Percentiles rank a stretch among this genome's conserved stretches.
Conservation (phyloP, 192 early-diverging fungal species). For the Entomortierella parvispora region DNA sequence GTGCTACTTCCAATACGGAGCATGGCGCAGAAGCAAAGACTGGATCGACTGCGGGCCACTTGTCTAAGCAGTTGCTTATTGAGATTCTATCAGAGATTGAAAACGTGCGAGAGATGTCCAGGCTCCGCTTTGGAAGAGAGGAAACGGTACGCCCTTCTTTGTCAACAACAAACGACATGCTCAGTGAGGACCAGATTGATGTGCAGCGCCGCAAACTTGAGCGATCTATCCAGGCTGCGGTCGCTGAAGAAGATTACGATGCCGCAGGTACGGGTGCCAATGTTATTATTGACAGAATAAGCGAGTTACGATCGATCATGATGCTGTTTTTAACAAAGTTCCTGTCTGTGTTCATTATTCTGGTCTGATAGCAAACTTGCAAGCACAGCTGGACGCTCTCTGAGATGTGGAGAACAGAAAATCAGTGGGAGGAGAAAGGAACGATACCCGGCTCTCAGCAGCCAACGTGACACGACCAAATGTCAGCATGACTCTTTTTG, state of each 20-base stretch:
- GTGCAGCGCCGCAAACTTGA: slow-evolving; percentile 18
- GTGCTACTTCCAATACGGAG: neutral
- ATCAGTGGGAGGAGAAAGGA: no score
- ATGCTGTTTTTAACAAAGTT: neutral
- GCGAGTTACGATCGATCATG: neutral
- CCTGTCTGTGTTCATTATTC: neutral
- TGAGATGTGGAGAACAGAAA: neutral
- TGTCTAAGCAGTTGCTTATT: slow-evolving; percentile 2
- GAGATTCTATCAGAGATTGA: slow-evolving; percentile 35
- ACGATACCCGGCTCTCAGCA: no score
- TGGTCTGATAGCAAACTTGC: slow-evolving; percentile 25
- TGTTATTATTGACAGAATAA: neutral
- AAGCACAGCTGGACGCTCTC: slow-evolving; percentile 19
- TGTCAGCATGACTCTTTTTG: no score
- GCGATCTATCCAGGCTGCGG: slow-evolving; percentile 39
- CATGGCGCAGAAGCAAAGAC: neutral
- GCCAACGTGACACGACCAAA: neutral
- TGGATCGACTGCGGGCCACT: neutral
- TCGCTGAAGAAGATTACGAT: slow-evolving; percentile 42
- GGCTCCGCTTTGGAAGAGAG: slow-evolving; percentile 28
- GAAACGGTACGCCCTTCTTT: neutral
- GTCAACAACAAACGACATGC: neutral
- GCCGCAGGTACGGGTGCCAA: slow-evolving; percentile 21
- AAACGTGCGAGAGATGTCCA: slow-evolving; percentile 2
- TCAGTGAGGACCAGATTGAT: neutral